Conservation (phyloP, 2,329 filamentous ascomycete species). For the Aquanectria penicillioides region DNA sequence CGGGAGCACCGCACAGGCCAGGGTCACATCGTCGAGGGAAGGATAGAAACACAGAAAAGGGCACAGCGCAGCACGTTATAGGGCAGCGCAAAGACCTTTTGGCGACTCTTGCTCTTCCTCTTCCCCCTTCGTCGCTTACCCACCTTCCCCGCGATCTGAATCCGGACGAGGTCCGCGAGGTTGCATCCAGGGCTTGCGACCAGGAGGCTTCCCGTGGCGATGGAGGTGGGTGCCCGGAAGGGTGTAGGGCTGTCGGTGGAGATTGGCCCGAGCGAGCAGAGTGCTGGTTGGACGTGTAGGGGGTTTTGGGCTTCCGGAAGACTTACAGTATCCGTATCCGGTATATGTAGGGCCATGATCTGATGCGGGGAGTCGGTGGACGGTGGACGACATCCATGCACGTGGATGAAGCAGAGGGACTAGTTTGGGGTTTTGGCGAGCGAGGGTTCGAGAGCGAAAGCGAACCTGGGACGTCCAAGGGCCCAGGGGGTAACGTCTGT, state of each 20-base stretch:
- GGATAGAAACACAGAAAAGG: neutral
- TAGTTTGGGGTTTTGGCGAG: no score
- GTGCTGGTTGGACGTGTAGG: neutral
- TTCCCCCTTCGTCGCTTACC: no score
- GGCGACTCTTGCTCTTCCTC: neutral
- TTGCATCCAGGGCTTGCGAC: neutral
- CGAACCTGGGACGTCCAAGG: no score
- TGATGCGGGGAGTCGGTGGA: constrained; percentile 3
- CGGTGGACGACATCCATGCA: neutral
- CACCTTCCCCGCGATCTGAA: constrained; percentile 16
- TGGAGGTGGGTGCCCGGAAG: neutral
- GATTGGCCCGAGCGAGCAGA: constrained; percentile 4
- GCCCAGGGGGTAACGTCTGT: no score
- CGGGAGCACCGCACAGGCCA: no score
- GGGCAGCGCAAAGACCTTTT: neutral
- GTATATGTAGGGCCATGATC: no score
- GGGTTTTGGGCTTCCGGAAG: constrained; percentile 4
- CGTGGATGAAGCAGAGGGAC: no score
- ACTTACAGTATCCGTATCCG: no score
- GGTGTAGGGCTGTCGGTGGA: constrained; percentile 16
- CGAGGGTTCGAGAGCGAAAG: no score
- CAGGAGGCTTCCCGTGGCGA: constrained; percentile 8
- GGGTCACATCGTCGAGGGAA: no score
- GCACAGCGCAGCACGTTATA: no score
- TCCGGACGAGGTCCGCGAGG: constrained; percentile 5